phyloP scores from a whole-genome alignment of 2,329 filamentous ascomycete genomes.

The Paracorniculantispora psalliotae region DNA sequence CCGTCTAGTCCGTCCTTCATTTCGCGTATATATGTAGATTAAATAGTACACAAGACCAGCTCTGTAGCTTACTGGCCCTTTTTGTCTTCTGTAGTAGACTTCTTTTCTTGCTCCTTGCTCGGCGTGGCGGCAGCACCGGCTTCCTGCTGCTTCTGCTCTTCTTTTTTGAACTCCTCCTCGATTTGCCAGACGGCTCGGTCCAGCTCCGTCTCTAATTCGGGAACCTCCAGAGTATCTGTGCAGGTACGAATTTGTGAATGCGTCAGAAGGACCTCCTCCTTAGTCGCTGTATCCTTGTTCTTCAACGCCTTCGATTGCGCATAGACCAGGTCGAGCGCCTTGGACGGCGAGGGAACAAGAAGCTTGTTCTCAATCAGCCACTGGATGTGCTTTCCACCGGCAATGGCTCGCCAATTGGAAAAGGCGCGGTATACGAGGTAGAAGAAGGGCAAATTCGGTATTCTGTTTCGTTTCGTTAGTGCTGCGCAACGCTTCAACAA shows the following conservation, averaged over 20 bases:
- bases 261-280: constrained; percentile 40
- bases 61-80: constrained; percentile 9
- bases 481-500: background rate
- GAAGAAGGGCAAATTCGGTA: constrained; percentile 95
- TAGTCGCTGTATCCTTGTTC: constrained; percentile 18
- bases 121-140: constrained; percentile 9
- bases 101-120: background rate
- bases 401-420: constrained; percentile 84
- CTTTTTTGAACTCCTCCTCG: constrained; percentile 42
- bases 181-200: constrained; percentile 75
- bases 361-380: constrained; percentile 73
- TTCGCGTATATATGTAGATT: constrained; percentile 13
- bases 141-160: constrained; percentile 31
- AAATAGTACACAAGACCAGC: constrained; percentile 3
- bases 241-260: constrained; percentile 52
- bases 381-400: constrained; percentile 78
- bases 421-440: constrained; percentile 88
- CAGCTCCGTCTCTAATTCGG: constrained; percentile 66
- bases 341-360: constrained; percentile 60
- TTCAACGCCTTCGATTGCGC: constrained; percentile 20
- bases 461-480: constrained; percentile 42
- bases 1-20: constrained; percentile 14
- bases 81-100: constrained; percentile 18
- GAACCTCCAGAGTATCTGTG: constrained; percentile 58
- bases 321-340: constrained; percentile 72